phyloP scores from a whole-genome alignment of 176 grass and related monocot genomes.

The Cenchrus americanus region DNA sequence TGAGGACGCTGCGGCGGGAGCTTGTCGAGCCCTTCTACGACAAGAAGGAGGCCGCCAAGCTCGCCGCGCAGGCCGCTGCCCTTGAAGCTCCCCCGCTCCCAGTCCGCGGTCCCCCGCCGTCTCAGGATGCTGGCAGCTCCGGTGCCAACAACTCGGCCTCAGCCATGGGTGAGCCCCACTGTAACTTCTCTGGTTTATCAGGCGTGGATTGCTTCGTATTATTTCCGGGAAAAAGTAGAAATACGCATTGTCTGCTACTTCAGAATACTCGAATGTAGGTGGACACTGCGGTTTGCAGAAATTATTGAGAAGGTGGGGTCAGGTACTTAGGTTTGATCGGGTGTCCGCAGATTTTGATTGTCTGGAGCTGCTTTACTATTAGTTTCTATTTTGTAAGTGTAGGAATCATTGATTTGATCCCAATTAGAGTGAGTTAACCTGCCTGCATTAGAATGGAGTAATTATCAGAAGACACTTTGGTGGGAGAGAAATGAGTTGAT shows the following conservation, averaged over 20 bases:
- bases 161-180: slow-evolving; percentile 49
- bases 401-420: not conserved
- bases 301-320: not conserved
- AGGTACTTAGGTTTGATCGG: too few relatives aligned
- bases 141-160: slow-evolving; percentile 29
- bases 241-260: not conserved
- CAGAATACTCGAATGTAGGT: not conserved
- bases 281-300: not conserved
- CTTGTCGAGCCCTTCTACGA: slow-evolving; percentile 90
- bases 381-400: not conserved
- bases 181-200: not conserved
- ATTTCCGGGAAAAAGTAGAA: not conserved
- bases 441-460: not conserved
- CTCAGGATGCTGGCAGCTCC: slow-evolving; percentile 45
- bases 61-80: slow-evolving; percentile 81
- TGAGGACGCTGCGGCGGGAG: slow-evolving; percentile 82
- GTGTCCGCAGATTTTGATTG: not conserved
- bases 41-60: slow-evolving; percentile 87
- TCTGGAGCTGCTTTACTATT: not conserved
- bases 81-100: slow-evolving; percentile 71
- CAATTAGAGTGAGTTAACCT: not conserved
- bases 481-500: not conserved
- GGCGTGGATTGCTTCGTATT: not conserved
- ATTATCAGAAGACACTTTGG: not conserved
- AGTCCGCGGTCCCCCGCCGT: slow-evolving; percentile 55